Evolutionary conservation across 352 stramenopile species (phyloP).

Genomic region (Phytophthora citrophthora): DNA sequence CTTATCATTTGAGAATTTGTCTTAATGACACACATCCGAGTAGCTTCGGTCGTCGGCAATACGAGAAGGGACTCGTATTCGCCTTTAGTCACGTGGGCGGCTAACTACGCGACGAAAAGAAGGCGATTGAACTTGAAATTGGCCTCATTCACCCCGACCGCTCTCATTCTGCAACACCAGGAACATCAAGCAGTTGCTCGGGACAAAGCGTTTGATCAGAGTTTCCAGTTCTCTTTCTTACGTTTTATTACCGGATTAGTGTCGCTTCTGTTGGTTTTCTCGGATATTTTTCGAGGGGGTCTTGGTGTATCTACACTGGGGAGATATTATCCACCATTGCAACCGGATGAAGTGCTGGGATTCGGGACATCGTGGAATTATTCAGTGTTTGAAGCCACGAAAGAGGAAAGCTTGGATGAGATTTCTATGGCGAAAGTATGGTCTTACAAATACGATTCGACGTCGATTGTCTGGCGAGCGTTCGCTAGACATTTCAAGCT

Average conservation of each 20-base stretch:
- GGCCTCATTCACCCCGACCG: too few relatives aligned
- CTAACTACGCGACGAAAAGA: too few relatives aligned
- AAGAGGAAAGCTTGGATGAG: constrained; percentile 4
- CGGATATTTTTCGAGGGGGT: constrained; percentile 36
- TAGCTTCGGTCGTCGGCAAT: too few relatives aligned
- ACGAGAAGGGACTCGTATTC: too few relatives aligned
- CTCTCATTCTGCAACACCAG: too few relatives aligned
- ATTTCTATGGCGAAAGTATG: constrained; percentile 22
- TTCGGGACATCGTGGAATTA: constrained; percentile 44
- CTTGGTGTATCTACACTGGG: constrained; percentile 24
- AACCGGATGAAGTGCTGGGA: constrained; percentile 36
- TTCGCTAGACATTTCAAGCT: constrained; percentile 28
- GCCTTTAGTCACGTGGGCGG: too few relatives aligned
- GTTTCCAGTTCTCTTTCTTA: constrained; percentile 33
- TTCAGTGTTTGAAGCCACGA: constrained; percentile 26
- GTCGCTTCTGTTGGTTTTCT: constrained; percentile 38
- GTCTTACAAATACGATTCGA: constrained; percentile 53
- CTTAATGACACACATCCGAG: too few relatives aligned
- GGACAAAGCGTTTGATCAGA: constrained; percentile 28
- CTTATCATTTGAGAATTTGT: too few relatives aligned
- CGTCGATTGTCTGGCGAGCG: constrained; percentile 33
- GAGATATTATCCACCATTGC: constrained; percentile 22
- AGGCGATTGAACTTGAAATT: too few relatives aligned
- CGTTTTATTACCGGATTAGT: constrained; percentile 25
- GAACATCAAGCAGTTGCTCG: background rate